Base-by-base conservation (phyloP, 139 green algal genomes). In the Tetraselmis striata region DNA sequence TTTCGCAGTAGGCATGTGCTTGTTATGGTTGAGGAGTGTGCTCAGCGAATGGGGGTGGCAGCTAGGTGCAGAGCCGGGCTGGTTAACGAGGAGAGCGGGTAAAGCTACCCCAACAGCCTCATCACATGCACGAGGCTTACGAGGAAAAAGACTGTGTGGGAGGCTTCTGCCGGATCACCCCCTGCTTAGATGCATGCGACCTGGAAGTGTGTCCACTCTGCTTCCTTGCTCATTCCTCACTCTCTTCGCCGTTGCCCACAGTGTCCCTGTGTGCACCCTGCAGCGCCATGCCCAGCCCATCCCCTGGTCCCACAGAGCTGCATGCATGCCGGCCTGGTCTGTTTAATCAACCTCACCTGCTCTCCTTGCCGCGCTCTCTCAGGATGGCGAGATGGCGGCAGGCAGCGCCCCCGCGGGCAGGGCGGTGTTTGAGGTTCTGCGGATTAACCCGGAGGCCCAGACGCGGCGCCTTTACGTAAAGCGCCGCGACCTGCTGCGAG, bases 401-500 rank as follows among this genome's bases (percentile, higher is more conserved):
- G 24, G 78, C 32, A 76, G 76, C 32, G 31, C n/a, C 24, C 28
- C 59, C 28, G 45, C 26, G 81, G 74, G 59, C 1, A 22, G 81
- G 18, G 27, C 59, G 26, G 59, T 80, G 25, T 80, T 27, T n/a
- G 59, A 95, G 90, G 91, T 95, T 2, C 79, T 97, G 29, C 86
- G 92, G 1, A 79, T 98, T 1, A 91, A 95, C 78, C 80, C 80
- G 23, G 84, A 78, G 0, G 94, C 90, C 26, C 86, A 86, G 26
- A 90, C 87, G 28, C 89, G 93, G 1, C 88, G 87, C 24, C 86
- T 96, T 30, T 95, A 92, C 80, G 91, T 96, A 30, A 86, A 89
- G 83, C 89, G 95, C 1, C 86, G 95, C 2, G 94, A 98, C 85
- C 83, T 98, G 79, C 89, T 98, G 25, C 83, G 94, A 0, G 87